phyloP scores from a whole-genome alignment of 2,329 filamentous ascomycete genomes.

The Grosmannia serpens region DNA sequence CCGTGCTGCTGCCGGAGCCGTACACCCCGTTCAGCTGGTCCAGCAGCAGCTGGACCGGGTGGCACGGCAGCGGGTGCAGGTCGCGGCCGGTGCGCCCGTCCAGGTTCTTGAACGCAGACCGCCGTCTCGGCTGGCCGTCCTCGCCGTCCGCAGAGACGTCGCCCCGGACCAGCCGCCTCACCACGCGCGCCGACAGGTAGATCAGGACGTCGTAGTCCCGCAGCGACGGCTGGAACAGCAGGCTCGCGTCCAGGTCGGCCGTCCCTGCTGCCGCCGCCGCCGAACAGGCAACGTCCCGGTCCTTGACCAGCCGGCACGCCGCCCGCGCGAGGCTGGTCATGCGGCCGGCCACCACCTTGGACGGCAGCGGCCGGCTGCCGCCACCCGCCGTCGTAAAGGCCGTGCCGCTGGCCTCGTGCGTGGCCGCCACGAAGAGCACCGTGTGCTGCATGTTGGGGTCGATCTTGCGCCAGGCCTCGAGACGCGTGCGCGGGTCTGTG shows the following conservation, averaged over 20 bases:
- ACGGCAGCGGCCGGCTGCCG: conserved; percentile 39
- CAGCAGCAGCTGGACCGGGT: conserved; percentile 53
- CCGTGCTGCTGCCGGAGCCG: conserved; percentile 26
- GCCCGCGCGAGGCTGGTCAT: conserved; percentile 74
- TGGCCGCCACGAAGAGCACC: conserved; percentile 70
- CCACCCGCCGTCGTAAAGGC: conserved; percentile 58
- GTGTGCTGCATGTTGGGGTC: conserved; percentile 82
- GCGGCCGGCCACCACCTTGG: conserved; percentile 72
- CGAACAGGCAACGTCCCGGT: conserved; percentile 23
- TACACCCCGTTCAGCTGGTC: conserved; percentile 58
- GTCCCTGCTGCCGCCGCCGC: too few relatives aligned
- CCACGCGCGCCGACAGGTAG: conserved; percentile 47
- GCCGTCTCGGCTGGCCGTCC: conserved; percentile 4
- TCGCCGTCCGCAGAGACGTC: conserved; percentile 18
- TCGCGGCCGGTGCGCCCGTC: conserved; percentile 40
- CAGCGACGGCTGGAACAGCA: conserved; percentile 62
- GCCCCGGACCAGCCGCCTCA: conserved; percentile 28
- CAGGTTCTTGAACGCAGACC: conserved; percentile 68
- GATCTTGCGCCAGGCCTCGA: conserved; percentile 76
- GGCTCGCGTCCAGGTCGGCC: conserved; percentile 34
- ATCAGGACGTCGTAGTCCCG: conserved; percentile 81
- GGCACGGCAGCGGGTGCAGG: conserved; percentile 38
- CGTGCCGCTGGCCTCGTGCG: conserved; percentile 64
- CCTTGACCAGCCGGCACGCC: conserved; percentile 50
- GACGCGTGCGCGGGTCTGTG: conserved; percentile 37